phyloP scores from a whole-genome alignment of 805 yeast species.

The Starmerella floris region DNA sequence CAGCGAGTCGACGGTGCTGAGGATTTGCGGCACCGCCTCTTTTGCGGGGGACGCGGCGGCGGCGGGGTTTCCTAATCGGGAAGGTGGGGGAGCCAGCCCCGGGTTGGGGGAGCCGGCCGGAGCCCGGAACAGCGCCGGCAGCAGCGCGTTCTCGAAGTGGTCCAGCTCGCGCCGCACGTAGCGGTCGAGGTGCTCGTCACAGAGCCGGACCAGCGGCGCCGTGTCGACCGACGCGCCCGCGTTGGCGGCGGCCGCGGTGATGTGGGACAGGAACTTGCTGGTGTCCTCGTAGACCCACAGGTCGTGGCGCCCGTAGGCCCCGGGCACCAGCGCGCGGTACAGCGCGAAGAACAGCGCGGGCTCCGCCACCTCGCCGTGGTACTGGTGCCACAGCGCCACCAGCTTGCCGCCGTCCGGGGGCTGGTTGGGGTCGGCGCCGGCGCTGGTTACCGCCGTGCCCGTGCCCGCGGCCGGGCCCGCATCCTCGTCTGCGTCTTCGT shows the following conservation, averaged over 20 bases:
- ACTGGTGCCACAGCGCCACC: conserved; percentile 7
- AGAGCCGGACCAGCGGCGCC: conserved; percentile 6
- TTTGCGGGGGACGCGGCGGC: background rate
- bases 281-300: conserved; percentile 19
- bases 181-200: conserved; percentile 7
- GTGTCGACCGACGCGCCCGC: background rate
- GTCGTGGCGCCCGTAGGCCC: conserved; percentile 10
- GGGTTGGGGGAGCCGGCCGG: too few relatives aligned
- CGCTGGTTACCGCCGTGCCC: background rate
- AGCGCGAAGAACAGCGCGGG: conserved; percentile 13
- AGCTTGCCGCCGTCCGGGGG: background rate
- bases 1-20: conserved; percentile 4
- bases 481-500: conserved; percentile 12
- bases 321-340: conserved; percentile 19
- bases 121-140: conserved; percentile 11
- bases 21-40: conserved; percentile 3
- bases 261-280: conserved; percentile 4
- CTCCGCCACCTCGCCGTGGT: conserved; percentile 4
- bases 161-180: conserved; percentile 2
- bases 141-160: conserved; percentile 6
- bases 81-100: too few relatives aligned
- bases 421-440: background rate
- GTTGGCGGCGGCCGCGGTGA: background rate
- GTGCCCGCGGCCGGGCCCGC: background rate
- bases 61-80: too few relatives aligned